A percentile compares a stretch with the other conserved stretches of the same genome.
Conservation (phyloP, 441 rosid species). For the Gossypium laxum region DNA sequence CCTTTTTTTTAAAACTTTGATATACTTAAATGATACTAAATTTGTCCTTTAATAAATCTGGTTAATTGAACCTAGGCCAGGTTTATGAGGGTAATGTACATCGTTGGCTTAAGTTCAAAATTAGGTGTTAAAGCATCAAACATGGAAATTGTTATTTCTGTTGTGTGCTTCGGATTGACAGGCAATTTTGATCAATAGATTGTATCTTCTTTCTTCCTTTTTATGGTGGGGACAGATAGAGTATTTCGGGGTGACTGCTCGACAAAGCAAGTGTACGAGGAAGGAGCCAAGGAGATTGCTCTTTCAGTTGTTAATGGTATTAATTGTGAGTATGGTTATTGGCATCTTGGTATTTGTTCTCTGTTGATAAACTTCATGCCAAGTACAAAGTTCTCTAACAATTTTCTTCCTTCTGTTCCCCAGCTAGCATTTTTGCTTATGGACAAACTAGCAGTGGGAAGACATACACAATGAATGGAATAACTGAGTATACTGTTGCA, state of each 20-base stretch:
- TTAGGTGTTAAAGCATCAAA: not conserved
- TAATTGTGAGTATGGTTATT: conserved; percentile 49
- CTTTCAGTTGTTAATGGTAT: conserved; percentile 83
- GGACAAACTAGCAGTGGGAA: conserved; percentile 93
- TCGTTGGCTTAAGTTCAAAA: not conserved
- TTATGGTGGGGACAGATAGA: conserved; percentile 44
- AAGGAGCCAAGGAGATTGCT: conserved; percentile 76
- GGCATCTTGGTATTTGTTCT: not conserved
- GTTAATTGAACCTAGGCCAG: not conserved
- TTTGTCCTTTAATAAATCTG: not conserved
- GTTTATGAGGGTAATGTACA: not conserved
- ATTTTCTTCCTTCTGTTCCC: conserved; percentile 12
- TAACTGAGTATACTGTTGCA: conserved; percentile 64
- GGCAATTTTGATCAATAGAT: not conserved
- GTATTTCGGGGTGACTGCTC: conserved; percentile 68
- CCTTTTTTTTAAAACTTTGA: not conserved
- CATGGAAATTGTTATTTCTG: not conserved
- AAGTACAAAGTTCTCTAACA: conserved; percentile 10
- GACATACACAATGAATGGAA: conserved; percentile 78
- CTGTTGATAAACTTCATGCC: not conserved
- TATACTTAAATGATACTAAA: not conserved
- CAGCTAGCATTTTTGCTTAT: conserved; percentile 85
- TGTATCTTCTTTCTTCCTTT: conserved; percentile 1
- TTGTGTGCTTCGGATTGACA: not conserved
- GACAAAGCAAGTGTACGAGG: conserved; percentile 70